Percentiles rank a stretch among this genome's conserved stretches.
Conservation (phyloP, 1,284 basidiomycete genomes). For the Naganishia sp. region DNA sequence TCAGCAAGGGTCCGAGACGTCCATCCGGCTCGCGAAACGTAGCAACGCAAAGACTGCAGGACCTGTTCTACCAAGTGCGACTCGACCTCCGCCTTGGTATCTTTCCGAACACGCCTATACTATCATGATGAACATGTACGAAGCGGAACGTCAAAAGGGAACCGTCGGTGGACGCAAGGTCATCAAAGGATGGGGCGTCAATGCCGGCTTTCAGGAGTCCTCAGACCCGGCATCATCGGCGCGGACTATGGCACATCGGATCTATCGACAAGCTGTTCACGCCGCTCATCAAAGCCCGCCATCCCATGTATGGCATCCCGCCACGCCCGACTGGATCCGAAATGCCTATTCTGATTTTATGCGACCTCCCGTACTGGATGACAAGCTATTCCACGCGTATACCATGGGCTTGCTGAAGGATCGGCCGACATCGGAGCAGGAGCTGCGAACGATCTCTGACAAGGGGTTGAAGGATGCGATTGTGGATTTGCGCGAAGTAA, state of each 20-base stretch:
- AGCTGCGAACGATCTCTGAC: background rate
- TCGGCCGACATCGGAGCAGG: slow-evolving; percentile 11
- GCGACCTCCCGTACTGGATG: slow-evolving; percentile 17
- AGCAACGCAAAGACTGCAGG: background rate
- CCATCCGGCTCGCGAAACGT: slow-evolving; percentile 6
- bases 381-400: slow-evolving; percentile 21
- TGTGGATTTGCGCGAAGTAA: slow-evolving; percentile 6
- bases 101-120: slow-evolving; percentile 31
- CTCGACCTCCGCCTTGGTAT: slow-evolving; percentile 18
- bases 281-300: slow-evolving; percentile 8
- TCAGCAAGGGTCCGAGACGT: slow-evolving; percentile 12
- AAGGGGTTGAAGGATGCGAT: slow-evolving; percentile 1
- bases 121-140: slow-evolving; percentile 27
- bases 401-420: slow-evolving; percentile 10
- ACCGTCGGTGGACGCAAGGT: background rate
- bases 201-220: slow-evolving; percentile 1
- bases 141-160: slow-evolving; percentile 15
- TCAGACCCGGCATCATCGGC: slow-evolving; percentile 2
- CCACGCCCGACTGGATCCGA: slow-evolving; percentile 6
- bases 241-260: slow-evolving; percentile 15
- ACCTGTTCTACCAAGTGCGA: background rate
- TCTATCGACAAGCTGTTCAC: slow-evolving; percentile 7
- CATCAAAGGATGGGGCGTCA: slow-evolving; percentile 23
- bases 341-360: slow-evolving; percentile 14
- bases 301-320: slow-evolving; percentile 3